A percentile compares a stretch with the other conserved stretches of the same genome.
These are phyloP conservation scores for Aspergillus transmontanensis DNA, from an alignment of 2,329 filamentous ascomycete species.

Conservation along the genomic window DNA sequence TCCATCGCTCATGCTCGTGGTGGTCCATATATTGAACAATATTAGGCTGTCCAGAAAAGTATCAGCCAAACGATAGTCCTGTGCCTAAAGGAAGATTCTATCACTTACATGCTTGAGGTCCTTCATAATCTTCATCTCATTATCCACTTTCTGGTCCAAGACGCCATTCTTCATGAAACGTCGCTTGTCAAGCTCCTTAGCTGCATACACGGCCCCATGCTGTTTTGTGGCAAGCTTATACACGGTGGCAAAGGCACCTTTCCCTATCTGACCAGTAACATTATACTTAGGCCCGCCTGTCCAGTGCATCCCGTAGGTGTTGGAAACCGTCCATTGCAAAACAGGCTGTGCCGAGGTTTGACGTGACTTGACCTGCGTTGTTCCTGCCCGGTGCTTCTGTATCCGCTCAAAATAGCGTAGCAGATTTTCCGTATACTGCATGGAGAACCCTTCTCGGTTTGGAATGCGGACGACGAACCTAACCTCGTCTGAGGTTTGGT, in stretches of 20 bases:
- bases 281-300: slow-evolving; percentile 84
- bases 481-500: slow-evolving; percentile 61
- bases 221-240: slow-evolving; percentile 86
- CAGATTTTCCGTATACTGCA: slow-evolving; percentile 70
- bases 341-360: slow-evolving; percentile 27
- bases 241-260: slow-evolving; percentile 92
- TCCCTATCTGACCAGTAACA: slow-evolving; percentile 77
- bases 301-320: slow-evolving; percentile 71
- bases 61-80: slow-evolving; percentile 14
- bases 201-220: slow-evolving; percentile 80
- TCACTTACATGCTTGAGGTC: slow-evolving; percentile 73
- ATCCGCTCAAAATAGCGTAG: slow-evolving; percentile 62
- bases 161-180: slow-evolving; percentile 91
- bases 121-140: slow-evolving; percentile 96
- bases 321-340: slow-evolving; percentile 38
- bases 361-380: slow-evolving; percentile 25
- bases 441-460: slow-evolving; percentile 68
- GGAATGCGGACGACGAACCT: slow-evolving; percentile 86
- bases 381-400: slow-evolving; percentile 27
- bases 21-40: slow-evolving; percentile 92
- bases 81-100: neutral
- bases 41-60: slow-evolving; percentile 61
- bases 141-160: slow-evolving; percentile 88
- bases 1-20: slow-evolving; percentile 74
- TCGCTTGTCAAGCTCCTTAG: slow-evolving; percentile 92